Evolutionary conservation across 2,329 filamentous ascomycete species (phyloP).

Genomic region (Fusarium mexicanum): DNA sequence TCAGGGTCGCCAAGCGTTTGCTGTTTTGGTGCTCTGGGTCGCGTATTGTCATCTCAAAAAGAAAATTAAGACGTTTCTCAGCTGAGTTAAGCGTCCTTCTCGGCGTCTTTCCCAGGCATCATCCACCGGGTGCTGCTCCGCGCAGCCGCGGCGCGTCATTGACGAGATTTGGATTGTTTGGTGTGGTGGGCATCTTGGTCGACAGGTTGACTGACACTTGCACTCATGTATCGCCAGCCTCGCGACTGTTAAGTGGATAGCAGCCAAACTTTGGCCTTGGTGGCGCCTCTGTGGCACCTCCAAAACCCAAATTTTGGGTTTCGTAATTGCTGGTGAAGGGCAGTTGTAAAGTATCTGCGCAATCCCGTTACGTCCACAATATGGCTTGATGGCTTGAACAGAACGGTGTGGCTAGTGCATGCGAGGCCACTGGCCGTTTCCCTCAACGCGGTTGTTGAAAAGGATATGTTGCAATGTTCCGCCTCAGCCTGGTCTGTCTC

Average conservation of each 20-base stretch:
- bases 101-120: slow-evolving; percentile 33
- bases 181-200: slow-evolving; percentile 18
- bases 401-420: slow-evolving; percentile 39
- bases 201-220: slow-evolving; percentile 17
- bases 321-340: slow-evolving; percentile 12
- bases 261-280: slow-evolving; percentile 18
- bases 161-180: slow-evolving; percentile 30
- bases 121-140: slow-evolving; percentile 31
- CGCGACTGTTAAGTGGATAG: slow-evolving; percentile 29
- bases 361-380: background rate
- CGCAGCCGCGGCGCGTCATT: slow-evolving; percentile 30
- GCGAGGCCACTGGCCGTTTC: slow-evolving; percentile 24
- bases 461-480: slow-evolving; percentile 41
- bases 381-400: slow-evolving; percentile 12
- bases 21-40: slow-evolving; percentile 21
- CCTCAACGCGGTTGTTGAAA: slow-evolving; percentile 25
- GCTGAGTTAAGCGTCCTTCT: slow-evolving; percentile 41
- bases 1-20: slow-evolving; percentile 39
- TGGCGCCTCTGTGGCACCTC: slow-evolving; percentile 19
- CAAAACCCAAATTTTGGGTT: slow-evolving; percentile 15
- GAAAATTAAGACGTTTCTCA: slow-evolving; percentile 33
- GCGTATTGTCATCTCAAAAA: slow-evolving; percentile 21
- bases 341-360: slow-evolving; percentile 10
- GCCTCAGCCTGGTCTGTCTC: slow-evolving; percentile 34
- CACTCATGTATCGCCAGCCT: slow-evolving; percentile 30